Conservation (phyloP, 2,329 filamentous ascomycete genomes). For the Calycina marina region DNA sequence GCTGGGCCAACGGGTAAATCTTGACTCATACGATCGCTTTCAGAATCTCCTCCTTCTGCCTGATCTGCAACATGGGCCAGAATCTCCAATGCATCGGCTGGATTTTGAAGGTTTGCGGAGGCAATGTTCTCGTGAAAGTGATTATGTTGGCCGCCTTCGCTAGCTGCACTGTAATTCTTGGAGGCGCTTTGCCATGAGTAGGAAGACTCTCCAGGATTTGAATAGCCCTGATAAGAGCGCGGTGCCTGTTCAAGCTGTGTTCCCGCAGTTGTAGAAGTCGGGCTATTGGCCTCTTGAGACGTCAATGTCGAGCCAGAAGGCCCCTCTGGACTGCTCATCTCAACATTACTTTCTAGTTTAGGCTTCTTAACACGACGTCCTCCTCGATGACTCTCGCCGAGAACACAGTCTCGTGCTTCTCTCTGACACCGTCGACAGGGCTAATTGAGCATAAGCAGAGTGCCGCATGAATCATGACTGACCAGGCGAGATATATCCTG, state of each 20-base stretch:
- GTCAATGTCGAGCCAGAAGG: constrained; percentile 1
- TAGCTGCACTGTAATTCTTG: too few species aligned
- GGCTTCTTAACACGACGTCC: constrained; percentile 21
- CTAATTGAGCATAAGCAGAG: constrained; percentile 5
- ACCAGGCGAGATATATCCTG: neutral
- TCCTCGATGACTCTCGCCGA: constrained; percentile 22
- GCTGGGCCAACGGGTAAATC: constrained; percentile 2
- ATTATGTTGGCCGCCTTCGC: neutral
- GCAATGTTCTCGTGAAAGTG: constrained; percentile 18
- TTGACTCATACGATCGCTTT: constrained; percentile 5
- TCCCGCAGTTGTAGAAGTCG: constrained; percentile 3
- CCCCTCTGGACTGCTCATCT: neutral
- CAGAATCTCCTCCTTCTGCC: constrained; percentile 18
- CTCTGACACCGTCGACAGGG: constrained; percentile 22
- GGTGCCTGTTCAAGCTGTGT: constrained; percentile 3
- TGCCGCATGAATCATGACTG: neutral
- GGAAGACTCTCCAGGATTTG: constrained; percentile 6
- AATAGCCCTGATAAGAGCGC: constrained; percentile 11
- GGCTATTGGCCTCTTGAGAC: constrained; percentile 4
- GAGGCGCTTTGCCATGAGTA: constrained; percentile 11
- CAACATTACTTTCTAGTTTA: constrained; percentile 10
- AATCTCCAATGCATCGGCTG: constrained; percentile 22
- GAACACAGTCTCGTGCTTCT: constrained; percentile 20
- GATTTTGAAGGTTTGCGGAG: constrained; percentile 21
- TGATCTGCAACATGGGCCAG: constrained; percentile 20